Evolutionary conservation across 2,329 filamentous ascomycete species (phyloP), one percentile per base, ranked within the genome.

Genomic region (Hyphodiscus sp.): DNA sequence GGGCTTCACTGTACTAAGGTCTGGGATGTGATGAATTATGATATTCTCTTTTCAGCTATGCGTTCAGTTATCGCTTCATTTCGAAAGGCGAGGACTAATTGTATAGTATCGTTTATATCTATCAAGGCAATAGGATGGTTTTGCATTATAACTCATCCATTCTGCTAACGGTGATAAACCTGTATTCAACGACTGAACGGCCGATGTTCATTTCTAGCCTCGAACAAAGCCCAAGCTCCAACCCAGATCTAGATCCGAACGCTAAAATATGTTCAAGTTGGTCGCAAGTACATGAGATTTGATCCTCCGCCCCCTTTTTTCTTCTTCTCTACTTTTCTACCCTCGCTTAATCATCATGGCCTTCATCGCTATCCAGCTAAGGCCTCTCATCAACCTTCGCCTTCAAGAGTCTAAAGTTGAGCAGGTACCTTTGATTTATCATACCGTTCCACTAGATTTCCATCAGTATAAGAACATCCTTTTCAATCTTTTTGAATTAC

Each of bases 11-110:
- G 50, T 51, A 51, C 50, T 29, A 51, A 47, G 10, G 16, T 19
- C n/a, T 50, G 20, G 41, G 18, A 50, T 49, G 41, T 49, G 47
- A 49, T 41, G 47, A 49, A 20, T 49, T n/a, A 49, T 49, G 47
- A 49, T 49, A 41, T 41, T 33, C 26, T 49, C 2, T 19, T 44
- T 49, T 49, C 33, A 8, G n/a, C 47, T 41, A 20, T 41, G 33
- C 47, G 18, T 41, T 41, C 20, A 4, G n/a, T 49, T 38, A n/a
- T 20, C 41, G 11, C 33, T 23, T 41, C 19, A 20, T 4, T 9
- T 41, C 18, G 15, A 15, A 33, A 20, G 30, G 30, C 20, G 10
- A 2, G 47, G 29, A 47, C 45, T 47, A 30, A 23, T 49, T 41
- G 29, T 41, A 41, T 49, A 49, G 47, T 49, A 49, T 29, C 16